These are phyloP conservation scores for Citeromyces siamensis DNA, from an alignment of 1,139 yeast species.

Conservation along the genomic window DNA sequence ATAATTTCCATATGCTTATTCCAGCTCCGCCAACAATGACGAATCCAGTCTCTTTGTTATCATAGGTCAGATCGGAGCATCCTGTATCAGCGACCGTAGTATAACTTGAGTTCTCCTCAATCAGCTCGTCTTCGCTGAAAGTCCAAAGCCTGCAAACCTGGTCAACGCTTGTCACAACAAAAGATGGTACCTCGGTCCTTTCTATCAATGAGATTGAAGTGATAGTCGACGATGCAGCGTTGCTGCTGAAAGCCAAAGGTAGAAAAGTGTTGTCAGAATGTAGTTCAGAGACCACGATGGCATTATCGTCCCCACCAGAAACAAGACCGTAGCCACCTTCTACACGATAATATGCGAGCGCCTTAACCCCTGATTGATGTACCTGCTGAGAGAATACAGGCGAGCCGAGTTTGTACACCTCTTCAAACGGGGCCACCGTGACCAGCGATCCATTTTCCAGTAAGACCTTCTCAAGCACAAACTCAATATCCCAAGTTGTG, in stretches of 20 bases:
- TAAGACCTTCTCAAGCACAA: constrained; percentile 10
- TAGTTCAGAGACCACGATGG: constrained; percentile 21
- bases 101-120: constrained; percentile 31
- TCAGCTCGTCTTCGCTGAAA: constrained; percentile 20
- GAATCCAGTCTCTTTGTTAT: constrained; percentile 17
- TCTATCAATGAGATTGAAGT: constrained; percentile 40
- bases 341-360: constrained; percentile 22
- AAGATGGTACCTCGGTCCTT: constrained; percentile 6
- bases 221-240: constrained; percentile 80
- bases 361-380: constrained; percentile 81
- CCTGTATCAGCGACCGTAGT: constrained; percentile 93
- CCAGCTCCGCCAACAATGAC: constrained; percentile 64
- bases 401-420: neutral
- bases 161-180: constrained; percentile 60
- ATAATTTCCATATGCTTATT: constrained; percentile 34
- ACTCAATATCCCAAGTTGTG: constrained; percentile 42
- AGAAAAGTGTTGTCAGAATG: constrained; percentile 21
- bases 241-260: constrained; percentile 18
- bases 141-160: constrained; percentile 66
- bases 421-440: neutral
- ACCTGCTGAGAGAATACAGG: constrained; percentile 32
- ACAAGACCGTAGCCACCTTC: constrained; percentile 14
- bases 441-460: neutral
- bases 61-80: constrained; percentile 31
- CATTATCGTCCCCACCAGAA: constrained; percentile 93